Percentiles rank a stretch among this genome's conserved stretches.
Evolutionary conservation across 768 basidiomycete species (phyloP).

Genomic region (Paxillus ammoniavirescens): DNA sequence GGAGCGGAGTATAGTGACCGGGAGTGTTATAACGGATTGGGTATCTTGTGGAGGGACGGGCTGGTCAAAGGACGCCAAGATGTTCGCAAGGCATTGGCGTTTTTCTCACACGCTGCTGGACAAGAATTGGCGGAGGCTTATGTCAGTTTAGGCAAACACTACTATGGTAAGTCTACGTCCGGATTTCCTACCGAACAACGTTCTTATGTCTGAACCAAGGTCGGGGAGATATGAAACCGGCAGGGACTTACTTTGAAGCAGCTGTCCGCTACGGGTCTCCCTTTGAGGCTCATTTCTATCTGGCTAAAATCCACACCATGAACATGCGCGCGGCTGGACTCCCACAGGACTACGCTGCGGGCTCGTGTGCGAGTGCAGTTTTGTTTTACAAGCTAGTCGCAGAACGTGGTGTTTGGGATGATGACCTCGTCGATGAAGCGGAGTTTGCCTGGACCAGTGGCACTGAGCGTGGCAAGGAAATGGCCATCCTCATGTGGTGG

Average conservation of each 20-base stretch:
- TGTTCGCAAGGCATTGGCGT: constrained; percentile 53
- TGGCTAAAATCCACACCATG: constrained; percentile 75
- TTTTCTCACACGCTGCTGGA: constrained; percentile 78
- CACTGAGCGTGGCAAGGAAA: constrained; percentile 69
- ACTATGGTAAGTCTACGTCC: constrained; percentile 48
- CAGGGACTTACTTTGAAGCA: constrained; percentile 75
- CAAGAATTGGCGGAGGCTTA: constrained; percentile 92
- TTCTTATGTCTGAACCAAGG: constrained; percentile 40
- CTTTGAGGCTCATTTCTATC: constrained; percentile 93
- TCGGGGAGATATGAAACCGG: constrained; percentile 62
- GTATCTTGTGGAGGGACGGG: constrained; percentile 91
- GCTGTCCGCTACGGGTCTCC: constrained; percentile 87
- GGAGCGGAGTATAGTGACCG: constrained; percentile 78
- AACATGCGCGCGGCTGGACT: constrained; percentile 44
- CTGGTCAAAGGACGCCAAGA: constrained; percentile 71
- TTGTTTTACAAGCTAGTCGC: constrained; percentile 92
- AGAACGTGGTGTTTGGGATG: constrained; percentile 87
- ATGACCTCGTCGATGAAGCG: constrained; percentile 79
- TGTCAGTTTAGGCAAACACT: constrained; percentile 83
- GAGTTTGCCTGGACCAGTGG: constrained; percentile 71
- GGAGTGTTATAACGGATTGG: constrained; percentile 87
- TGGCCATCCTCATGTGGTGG: constrained; percentile 93
- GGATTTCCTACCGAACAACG: neutral
- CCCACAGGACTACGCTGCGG: constrained; percentile 50
- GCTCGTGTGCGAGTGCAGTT: constrained; percentile 86